phyloP scores from a whole-genome alignment of 495 filamentous ascomycete genomes.

The Endocarpon pusillum region DNA sequence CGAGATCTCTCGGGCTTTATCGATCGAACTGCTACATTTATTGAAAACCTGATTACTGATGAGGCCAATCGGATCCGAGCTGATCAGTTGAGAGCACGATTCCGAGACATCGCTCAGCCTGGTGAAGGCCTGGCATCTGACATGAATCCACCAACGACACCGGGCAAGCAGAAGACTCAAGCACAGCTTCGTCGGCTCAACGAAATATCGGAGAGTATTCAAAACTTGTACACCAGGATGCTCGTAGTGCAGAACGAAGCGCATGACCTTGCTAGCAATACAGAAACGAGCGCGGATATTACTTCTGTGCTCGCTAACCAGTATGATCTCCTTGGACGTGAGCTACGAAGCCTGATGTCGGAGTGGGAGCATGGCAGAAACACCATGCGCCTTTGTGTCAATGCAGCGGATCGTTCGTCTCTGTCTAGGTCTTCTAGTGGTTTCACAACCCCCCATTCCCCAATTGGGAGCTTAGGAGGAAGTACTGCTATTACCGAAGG shows the following conservation, averaged over 20 bases:
- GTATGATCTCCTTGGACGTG: slow-evolving; percentile 85
- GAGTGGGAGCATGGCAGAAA: slow-evolving; percentile 83
- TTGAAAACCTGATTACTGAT: slow-evolving; percentile 57
- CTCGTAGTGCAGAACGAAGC: slow-evolving; percentile 84
- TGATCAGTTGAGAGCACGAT: too few species aligned
- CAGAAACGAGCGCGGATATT: slow-evolving; percentile 49
- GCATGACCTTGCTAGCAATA: slow-evolving; percentile 52
- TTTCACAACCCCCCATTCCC: slow-evolving; percentile 56
- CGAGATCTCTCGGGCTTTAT: slow-evolving; percentile 40
- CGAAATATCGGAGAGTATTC: slow-evolving; percentile 76
- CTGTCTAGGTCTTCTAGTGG: slow-evolving; percentile 49
- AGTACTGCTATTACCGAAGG: slow-evolving; percentile 76
- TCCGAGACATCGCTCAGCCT: too few species aligned
- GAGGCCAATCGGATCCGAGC: slow-evolving; percentile 34
- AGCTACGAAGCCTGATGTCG: slow-evolving; percentile 64
- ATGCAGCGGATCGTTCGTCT: slow-evolving; percentile 40
- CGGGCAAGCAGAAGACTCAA: slow-evolving; percentile 61
- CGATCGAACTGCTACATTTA: slow-evolving; percentile 31
- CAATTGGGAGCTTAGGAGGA: slow-evolving; percentile 64
- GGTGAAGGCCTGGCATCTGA: not conserved
- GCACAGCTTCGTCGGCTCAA: slow-evolving; percentile 73
- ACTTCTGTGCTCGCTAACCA: slow-evolving; percentile 64
- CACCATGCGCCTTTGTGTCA: slow-evolving; percentile 33
- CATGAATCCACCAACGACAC: slow-evolving; percentile 25
- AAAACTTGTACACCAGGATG: slow-evolving; percentile 86